Percentiles rank a stretch among this genome's conserved stretches.
These are phyloP conservation scores for Chlamydomonas sp. DNA, from an alignment of 139 green algal genomes.

Conservation along the genomic window DNA sequence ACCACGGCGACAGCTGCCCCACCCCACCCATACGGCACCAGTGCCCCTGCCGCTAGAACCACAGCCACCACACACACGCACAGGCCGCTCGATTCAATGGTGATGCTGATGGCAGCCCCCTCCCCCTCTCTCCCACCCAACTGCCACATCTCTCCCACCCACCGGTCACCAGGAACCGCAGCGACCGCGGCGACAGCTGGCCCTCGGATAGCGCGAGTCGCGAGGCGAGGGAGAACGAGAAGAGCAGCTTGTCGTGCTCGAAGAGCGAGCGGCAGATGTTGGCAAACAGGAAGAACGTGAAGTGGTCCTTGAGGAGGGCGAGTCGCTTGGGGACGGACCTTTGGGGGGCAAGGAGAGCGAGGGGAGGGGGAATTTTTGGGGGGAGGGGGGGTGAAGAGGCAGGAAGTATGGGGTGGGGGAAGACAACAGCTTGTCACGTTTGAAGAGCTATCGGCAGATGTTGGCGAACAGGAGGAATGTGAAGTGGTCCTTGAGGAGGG, in stretches of 20 bases:
- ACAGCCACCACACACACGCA: neutral
- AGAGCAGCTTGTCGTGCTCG: constrained; percentile 79
- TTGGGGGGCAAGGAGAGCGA: neutral
- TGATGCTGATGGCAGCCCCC: neutral
- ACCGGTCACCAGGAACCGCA: constrained; percentile 69
- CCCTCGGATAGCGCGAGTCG: too few relatives aligned
- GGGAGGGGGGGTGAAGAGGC: too few relatives aligned
- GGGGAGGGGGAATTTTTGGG: too few relatives aligned
- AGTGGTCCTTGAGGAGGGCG: constrained; percentile 43
- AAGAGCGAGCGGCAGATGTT: constrained; percentile 53
- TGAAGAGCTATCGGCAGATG: too few relatives aligned
- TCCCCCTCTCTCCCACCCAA: neutral
- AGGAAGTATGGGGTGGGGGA: too few relatives aligned
- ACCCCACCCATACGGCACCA: too few relatives aligned
- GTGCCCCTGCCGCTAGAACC: neutral
- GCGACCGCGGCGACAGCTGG: too few relatives aligned
- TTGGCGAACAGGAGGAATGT: too few relatives aligned
- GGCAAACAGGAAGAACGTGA: constrained; percentile 61
- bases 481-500: too few relatives aligned
- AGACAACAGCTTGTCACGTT: too few relatives aligned
- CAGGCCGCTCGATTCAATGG: neutral
- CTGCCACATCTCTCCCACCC: constrained; percentile 12
- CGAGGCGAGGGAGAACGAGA: constrained; percentile 47
- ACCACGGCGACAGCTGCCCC: too few relatives aligned
- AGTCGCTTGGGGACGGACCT: neutral